phyloP scores from a whole-genome alignment of 2,329 filamentous ascomycete genomes.

The Monosporascus cannonballus region DNA sequence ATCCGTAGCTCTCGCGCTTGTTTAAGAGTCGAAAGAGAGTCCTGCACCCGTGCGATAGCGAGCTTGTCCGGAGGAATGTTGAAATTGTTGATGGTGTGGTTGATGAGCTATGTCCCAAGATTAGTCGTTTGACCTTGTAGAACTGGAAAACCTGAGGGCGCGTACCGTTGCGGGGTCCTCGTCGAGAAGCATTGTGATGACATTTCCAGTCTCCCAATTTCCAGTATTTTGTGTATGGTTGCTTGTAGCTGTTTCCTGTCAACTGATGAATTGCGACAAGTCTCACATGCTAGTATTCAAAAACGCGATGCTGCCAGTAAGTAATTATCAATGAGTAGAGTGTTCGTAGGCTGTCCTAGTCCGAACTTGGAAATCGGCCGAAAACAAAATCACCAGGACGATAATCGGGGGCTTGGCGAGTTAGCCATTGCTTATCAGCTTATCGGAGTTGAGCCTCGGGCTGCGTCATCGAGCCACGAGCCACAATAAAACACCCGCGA shows the following conservation, averaged over 20 bases:
- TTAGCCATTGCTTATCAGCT: too few relatives aligned
- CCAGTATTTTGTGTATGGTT: conserved; percentile 1
- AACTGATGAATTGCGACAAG: not conserved
- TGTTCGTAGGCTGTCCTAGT: not conserved
- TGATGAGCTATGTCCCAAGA: conserved; percentile 63
- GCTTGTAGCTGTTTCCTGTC: not conserved
- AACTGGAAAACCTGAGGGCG: conserved; percentile 1
- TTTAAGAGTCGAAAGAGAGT: conserved; percentile 76
- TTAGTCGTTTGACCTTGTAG: too few relatives aligned
- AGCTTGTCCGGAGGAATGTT: conserved; percentile 85
- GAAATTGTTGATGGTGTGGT: conserved; percentile 90
- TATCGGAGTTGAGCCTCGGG: not conserved
- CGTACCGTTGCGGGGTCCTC: conserved; percentile 82
- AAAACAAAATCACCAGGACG: conserved; percentile 28
- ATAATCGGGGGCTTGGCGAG: conserved; percentile 8
- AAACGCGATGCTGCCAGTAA: not conserved
- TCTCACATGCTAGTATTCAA: not conserved
- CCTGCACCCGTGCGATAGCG: conserved; percentile 75
- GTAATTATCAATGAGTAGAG: not conserved
- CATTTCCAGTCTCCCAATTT: not conserved
- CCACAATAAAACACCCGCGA: not conserved
- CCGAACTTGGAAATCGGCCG: conserved; percentile 12
- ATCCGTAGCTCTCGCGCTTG: conserved; percentile 76
- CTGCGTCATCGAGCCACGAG: conserved; percentile 15
- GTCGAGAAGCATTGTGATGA: conserved; percentile 77